Evolutionary conservation across 176 grass and related monocot genomes (phyloP).

Genomic region (Phoenix roebelenii): DNA sequence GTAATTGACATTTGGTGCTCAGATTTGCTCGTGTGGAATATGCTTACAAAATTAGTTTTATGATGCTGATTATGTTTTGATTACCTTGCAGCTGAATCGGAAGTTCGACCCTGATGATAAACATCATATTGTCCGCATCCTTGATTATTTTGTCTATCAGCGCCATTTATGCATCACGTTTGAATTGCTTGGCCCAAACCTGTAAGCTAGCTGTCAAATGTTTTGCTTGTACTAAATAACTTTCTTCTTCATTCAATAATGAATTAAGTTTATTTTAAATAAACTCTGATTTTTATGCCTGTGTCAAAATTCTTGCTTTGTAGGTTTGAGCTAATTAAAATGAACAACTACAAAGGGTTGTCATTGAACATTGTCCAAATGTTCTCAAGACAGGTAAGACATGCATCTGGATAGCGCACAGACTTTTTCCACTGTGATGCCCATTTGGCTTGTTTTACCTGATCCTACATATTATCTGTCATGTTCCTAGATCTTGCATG

Average conservation of each 20-base stretch:
- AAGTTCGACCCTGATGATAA: slow-evolving; percentile 93
- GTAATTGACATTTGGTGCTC: slow-evolving; percentile 29
- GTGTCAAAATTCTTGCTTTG: slow-evolving; percentile 20
- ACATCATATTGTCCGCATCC: slow-evolving; percentile 88
- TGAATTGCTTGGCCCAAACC: slow-evolving; percentile 95
- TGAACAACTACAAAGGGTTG: slow-evolving; percentile 83
- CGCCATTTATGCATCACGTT: slow-evolving; percentile 95
- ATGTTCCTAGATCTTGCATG: slow-evolving; percentile 73
- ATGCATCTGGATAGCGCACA: slow-evolving; percentile 15
- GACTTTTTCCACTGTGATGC: slow-evolving; percentile 4
- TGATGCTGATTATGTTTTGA: neutral
- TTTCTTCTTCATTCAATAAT: slow-evolving; percentile 8
- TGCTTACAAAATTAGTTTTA: neutral
- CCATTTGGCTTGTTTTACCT: slow-evolving; percentile 16
- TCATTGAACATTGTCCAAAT: slow-evolving; percentile 72
- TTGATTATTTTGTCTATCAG: slow-evolving; percentile 86
- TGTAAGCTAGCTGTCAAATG: slow-evolving; percentile 48
- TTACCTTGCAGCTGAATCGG: slow-evolving; percentile 61
- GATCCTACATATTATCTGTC: slow-evolving; percentile 18
- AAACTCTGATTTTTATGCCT: slow-evolving; percentile 9
- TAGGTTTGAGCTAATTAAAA: slow-evolving; percentile 88
- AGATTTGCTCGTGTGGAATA: neutral
- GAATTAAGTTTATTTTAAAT: slow-evolving; percentile 3
- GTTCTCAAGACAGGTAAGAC: slow-evolving; percentile 85
- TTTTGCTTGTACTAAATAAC: slow-evolving; percentile 1